phyloP scores from a whole-genome alignment of 2,329 filamentous ascomycete species.

The Cercospora sesami region DNA sequence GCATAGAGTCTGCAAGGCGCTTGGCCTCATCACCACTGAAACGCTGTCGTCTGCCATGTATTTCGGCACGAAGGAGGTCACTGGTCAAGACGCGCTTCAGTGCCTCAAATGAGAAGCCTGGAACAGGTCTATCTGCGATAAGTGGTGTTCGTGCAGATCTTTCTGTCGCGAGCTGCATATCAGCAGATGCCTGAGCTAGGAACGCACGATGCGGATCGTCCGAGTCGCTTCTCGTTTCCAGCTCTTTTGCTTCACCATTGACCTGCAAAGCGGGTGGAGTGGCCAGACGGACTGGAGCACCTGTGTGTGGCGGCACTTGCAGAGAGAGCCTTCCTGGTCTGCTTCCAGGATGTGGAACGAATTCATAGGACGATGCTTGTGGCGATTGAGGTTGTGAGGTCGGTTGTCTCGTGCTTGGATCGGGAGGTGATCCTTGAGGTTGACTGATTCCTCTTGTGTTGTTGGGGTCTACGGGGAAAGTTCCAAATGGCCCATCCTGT shows the following conservation, averaged over 20 bases:
- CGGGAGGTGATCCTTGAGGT: slow-evolving; percentile 18
- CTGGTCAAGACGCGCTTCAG: slow-evolving; percentile 49
- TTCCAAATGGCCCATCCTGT: slow-evolving; percentile 67
- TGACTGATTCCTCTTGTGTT: slow-evolving; percentile 26
- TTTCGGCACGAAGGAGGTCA: slow-evolving; percentile 49
- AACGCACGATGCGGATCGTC: slow-evolving; percentile 25
- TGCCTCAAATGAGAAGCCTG: slow-evolving; percentile 42
- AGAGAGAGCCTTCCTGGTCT: slow-evolving; percentile 58
- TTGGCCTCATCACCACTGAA: slow-evolving; percentile 51
- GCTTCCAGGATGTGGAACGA: slow-evolving; percentile 28
- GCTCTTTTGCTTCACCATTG: slow-evolving; percentile 49
- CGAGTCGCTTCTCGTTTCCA: slow-evolving; percentile 27
- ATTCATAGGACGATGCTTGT: slow-evolving; percentile 50
- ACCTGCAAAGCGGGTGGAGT: slow-evolving; percentile 59
- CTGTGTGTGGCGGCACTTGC: slow-evolving; percentile 62
- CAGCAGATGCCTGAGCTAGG: background rate
- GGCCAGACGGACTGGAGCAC: slow-evolving; percentile 62
- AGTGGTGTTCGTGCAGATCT: background rate
- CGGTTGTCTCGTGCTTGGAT: slow-evolving; percentile 6
- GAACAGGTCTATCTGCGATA: background rate
- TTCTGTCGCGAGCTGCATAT: background rate
- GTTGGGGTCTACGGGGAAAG: slow-evolving; percentile 63
- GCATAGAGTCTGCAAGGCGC: slow-evolving; percentile 47
- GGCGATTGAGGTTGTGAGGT: slow-evolving; percentile 50
- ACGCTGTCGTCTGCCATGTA: slow-evolving; percentile 42